These are phyloP conservation scores for Talinum fruticosum DNA, from an alignment of 148 eudicot species.

Conservation along the genomic window DNA sequence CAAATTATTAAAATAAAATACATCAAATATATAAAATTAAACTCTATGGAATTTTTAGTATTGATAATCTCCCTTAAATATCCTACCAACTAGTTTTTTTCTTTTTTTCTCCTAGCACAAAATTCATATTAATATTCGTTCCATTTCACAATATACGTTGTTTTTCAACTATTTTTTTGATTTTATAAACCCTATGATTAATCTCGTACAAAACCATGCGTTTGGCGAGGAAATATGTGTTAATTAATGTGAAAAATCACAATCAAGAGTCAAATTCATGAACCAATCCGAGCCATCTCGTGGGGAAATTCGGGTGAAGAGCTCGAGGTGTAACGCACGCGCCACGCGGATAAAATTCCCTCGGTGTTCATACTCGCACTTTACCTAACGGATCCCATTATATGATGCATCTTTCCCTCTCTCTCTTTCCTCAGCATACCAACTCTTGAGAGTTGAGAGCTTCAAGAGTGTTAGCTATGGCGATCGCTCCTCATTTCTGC, in stretches of 20 bases:
- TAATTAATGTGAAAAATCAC: not conserved
- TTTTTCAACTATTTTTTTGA: too few relatives aligned
- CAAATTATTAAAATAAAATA: too few relatives aligned
- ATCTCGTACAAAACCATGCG: too few relatives aligned
- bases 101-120: too few relatives aligned
- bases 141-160: too few relatives aligned
- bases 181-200: too few relatives aligned
- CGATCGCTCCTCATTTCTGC: conserved; percentile 58
- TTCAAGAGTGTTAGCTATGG: conserved; percentile 33
- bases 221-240: too few relatives aligned
- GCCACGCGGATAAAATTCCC: conserved; percentile 12
- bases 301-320: not conserved
- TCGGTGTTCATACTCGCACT: not conserved
- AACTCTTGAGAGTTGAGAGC: not conserved
- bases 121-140: too few relatives aligned
- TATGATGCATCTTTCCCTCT: not conserved
- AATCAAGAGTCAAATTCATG: not conserved
- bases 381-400: not conserved
- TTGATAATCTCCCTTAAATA: too few relatives aligned
- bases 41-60: too few relatives aligned
- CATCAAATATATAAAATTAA: too few relatives aligned
- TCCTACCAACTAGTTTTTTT: too few relatives aligned
- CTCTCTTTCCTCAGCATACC: conserved; percentile 4
- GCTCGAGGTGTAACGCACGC: not conserved
- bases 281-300: not conserved